Conservation (phyloP, 2,329 filamentous ascomycete genomes). For the Penicillium sp. region DNA sequence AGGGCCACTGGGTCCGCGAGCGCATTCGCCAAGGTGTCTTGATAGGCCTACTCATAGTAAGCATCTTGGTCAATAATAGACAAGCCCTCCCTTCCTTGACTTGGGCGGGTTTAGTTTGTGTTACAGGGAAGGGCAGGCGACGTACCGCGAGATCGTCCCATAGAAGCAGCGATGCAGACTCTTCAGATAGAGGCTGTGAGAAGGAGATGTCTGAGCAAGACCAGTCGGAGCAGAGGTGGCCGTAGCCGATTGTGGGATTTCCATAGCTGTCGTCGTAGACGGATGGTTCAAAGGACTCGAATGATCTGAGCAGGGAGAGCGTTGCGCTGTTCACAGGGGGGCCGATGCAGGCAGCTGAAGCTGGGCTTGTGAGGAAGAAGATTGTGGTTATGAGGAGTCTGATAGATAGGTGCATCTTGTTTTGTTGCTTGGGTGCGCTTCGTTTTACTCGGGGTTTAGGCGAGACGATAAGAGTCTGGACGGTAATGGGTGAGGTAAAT, state of each 20-base stretch:
- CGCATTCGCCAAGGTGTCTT: conserved; percentile 47
- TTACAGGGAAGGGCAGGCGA: background rate
- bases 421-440: background rate
- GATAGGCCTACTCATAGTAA: conserved; percentile 29
- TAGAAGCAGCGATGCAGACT: conserved; percentile 49
- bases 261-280: conserved; percentile 50
- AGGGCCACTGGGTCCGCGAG: conserved; percentile 43
- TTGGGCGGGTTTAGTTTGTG: conserved; percentile 31
- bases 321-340: conserved; percentile 40
- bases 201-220: conserved; percentile 54
- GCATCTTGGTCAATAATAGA: too few species aligned
- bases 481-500: too few species aligned
- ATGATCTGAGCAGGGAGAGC: conserved; percentile 44
- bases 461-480: too few species aligned
- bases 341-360: conserved; percentile 22
- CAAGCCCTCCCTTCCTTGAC: too few species aligned
- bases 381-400: conserved; percentile 14
- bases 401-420: conserved; percentile 12
- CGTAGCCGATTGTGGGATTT: conserved; percentile 57
- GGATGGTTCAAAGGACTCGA: conserved; percentile 40
- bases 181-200: conserved; percentile 50
- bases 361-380: background rate
- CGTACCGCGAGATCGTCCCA: conserved; percentile 45
- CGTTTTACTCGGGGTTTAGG: background rate
- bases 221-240: conserved; percentile 52